Evolutionary conservation across 2,329 filamentous ascomycete species (phyloP), one percentile per base, ranked within the genome.

Genomic region (Ascochyta viciae-villosae): DNA sequence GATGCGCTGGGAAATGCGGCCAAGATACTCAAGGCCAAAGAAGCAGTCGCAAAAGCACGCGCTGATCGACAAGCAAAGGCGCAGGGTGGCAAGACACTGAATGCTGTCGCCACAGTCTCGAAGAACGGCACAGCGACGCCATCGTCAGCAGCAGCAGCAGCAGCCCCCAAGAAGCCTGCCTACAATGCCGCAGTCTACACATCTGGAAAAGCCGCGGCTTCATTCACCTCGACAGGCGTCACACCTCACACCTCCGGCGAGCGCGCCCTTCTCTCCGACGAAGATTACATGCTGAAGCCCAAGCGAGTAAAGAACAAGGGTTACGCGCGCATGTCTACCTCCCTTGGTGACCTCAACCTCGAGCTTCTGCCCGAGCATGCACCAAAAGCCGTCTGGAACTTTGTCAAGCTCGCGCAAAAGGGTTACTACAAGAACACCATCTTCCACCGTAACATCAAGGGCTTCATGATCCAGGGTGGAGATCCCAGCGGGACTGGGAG

Each of bases 401-500:
- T 99, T 71, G 86, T 96, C 48, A 88, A 90, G 52, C 81, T 99
- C 4, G 87, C 92, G 1, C 90, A 96, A 71, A 91, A 89, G 63
- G 94, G 94, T 0, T 97, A 96, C 77, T 99, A 98, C 79, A 87
- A 86, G 47, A 86, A 85, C 61, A 88, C 96, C 2, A 76, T 84
- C 12, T 99, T 99, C 73, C 95, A 99, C 76, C 87, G 95, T 60
- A 97, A 96, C 74, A 97, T 99, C 67, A 88, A 88, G 54, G 91
- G 90, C 66, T 99, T 99, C 74, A 99, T 99, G 95, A 91, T 99
- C 35, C 95, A 99, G 75, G 94, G 94, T 39, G 95, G 95, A 34
- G 95, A 99, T 72, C 95, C 95, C 0, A 91, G 92, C 0, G 94
- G 94, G 1, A 96, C 92, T 0, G 95, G 95, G 1, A 85, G 91